Percentiles rank a stretch among this genome's conserved stretches.
Conservation (phyloP, 345 rosid genomes). For the Trapa bicornis region DNA sequence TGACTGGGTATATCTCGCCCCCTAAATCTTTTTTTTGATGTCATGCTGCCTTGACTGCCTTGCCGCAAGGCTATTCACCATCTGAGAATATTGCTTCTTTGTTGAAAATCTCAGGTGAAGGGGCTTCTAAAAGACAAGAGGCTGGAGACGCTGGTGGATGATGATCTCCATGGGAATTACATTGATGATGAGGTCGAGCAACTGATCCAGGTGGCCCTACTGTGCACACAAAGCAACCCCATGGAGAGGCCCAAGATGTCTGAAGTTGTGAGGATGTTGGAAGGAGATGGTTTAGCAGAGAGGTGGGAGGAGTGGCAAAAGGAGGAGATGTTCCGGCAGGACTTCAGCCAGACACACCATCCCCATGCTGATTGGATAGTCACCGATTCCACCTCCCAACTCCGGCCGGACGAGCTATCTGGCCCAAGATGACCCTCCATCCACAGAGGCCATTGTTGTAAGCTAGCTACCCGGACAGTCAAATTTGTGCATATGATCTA, state of each 20-base stretch:
- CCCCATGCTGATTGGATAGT: slow-evolving; percentile 41
- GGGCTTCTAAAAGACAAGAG: slow-evolving; percentile 75
- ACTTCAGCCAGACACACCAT: slow-evolving; percentile 25
- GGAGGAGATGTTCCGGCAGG: slow-evolving; percentile 57
- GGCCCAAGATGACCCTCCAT: slow-evolving; percentile 59
- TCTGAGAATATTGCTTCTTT: not conserved
- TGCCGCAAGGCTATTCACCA: not conserved
- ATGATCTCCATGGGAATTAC: slow-evolving; percentile 51
- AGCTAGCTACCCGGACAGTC: not conserved
- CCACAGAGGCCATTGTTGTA: slow-evolving; percentile 7
- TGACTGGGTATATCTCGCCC: slow-evolving; percentile 58
- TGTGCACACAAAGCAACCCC: slow-evolving; percentile 69
- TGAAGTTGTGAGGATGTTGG: slow-evolving; percentile 88
- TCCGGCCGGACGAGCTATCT: slow-evolving; percentile 58
- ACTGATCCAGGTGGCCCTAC: slow-evolving; percentile 73
- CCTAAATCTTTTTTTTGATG: not conserved
- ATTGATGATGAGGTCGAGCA: slow-evolving; percentile 57
- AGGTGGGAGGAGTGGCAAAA: slow-evolving; percentile 98
- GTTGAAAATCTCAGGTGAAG: slow-evolving; percentile 47
- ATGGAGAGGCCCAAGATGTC: slow-evolving; percentile 88
- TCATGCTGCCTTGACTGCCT: too few species aligned
- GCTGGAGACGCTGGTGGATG: slow-evolving; percentile 60
- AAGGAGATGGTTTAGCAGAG: slow-evolving; percentile 84
- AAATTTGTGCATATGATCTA: slow-evolving; percentile 16
- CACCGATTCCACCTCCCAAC: slow-evolving; percentile 39